Evolutionary conservation across 371 early-diverging fungal genomes (phyloP), one percentile per base, ranked within the genome.

Genomic region (Syncephalastrum contaminatum): DNA sequence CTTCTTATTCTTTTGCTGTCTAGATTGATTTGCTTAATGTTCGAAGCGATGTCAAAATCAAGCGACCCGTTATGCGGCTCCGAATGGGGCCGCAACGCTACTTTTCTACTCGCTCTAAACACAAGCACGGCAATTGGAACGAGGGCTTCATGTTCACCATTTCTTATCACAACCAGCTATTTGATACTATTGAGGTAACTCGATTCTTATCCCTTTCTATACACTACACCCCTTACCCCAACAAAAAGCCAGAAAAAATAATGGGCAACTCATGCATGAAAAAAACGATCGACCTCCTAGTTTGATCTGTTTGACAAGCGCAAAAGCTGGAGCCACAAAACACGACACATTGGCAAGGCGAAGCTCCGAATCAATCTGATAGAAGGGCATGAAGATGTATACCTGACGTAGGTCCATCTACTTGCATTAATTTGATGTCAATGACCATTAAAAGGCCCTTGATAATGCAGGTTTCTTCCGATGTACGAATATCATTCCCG

Each of bases 101-200:
- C 40, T 65, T 57, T 50, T 67, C 76, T 2, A 63, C 66, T 25
- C 41, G 63, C 12, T 59, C 70, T 10, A 48, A 67, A 22, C 41
- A 61, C 4, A n/a, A 64, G 10, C 79, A 74, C 18, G 88, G 90
- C 7, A 74, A 81, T 56, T 91, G 91, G 91, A 86, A 88, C 63
- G 88, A 88, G 51, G 84, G 85, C 0, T 91, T 91, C 53, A 70
- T 87, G 59, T 84, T 91, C 43, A 62, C 69, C 1, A 83, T 91
- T 3, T 81, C 88, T 2, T 89, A 86, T 42, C 91, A 91, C 58
- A 75, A 81, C 47, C 91, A 91, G 67, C 74, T 91, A 16, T 91
- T 91, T 69, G 88, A 88, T 50, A 76, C 74, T 24, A 67, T 80
- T 39, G 82, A 85, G 62, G 83, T 82, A 75, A 49, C 14, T 45